Base-by-base conservation (phyloP, 1,139 yeast species). In the Scheffersomyces parashehatae region DNA sequence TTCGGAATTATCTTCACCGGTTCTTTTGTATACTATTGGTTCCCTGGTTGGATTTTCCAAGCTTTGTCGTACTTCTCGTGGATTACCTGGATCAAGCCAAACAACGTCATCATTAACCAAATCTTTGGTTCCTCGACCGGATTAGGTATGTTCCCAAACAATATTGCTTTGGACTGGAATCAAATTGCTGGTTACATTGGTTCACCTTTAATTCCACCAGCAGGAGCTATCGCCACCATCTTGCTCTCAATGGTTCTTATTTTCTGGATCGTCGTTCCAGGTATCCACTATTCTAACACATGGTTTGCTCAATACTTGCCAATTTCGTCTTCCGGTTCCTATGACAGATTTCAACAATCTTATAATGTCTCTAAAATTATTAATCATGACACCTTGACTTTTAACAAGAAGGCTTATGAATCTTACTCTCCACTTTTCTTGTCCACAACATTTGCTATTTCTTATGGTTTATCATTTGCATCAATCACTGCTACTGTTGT, bases 181-280 rank as follows among this genome's bases (percentile, higher is more conserved):
- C 77, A 72, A 56, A 64, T 73, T 39, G 67, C 75, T 33, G 85
- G 82, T 41, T 80, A 77, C 62, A 65, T 80, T 47, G 82, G 83
- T 12, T 77, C 85, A 24, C 88, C 91, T 9, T 72, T 85, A 55
- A 75, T 83, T 51, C 85, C 88, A 7, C 90, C 91, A 28, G 79
- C 82, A 40, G 68, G 77, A 41, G 77, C 84, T 15, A 65, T 79
- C 44, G 68, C 75, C 31, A 82, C 84, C 52, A 72, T 79, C 47
- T 66, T 75, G 45, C 39, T 41, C 30, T 60, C 58, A 20, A 50
- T 60, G 42, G 64, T 56, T 34, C 39, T 66, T 13, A 66, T 73
- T 45, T 72, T 68, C 64, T 71, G 77, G 77, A 58, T 65, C 37
- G 51, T 69, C 37, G 68, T 65, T 37, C 77, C 77, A 37, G 76